These are phyloP conservation scores for Groenewaldozyma salmanticensis DNA, from an alignment of 805 yeast genomes.

Conservation along the genomic window DNA sequence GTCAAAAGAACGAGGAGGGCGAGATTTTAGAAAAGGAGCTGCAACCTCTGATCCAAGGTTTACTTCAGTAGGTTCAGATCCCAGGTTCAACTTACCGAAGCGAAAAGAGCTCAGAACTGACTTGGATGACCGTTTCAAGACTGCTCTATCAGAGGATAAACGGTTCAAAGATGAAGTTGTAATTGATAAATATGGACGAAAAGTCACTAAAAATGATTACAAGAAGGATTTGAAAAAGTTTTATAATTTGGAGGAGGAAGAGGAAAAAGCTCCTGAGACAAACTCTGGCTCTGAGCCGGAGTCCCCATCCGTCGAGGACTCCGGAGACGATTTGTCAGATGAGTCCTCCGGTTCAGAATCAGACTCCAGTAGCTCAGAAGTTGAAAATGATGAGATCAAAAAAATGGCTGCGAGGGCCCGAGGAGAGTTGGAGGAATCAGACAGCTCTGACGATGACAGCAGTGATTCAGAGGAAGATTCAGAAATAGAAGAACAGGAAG, in stretches of 20 bases:
- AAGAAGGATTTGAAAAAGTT: constrained; percentile 52
- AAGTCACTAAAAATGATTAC: constrained; percentile 38
- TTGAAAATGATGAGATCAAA: constrained; percentile 10
- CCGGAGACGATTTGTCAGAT: too few relatives aligned
- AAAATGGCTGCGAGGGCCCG: constrained; percentile 8
- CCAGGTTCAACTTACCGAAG: constrained; percentile 72
- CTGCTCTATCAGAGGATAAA: constrained; percentile 47
- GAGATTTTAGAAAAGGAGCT: too few relatives aligned
- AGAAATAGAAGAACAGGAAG: constrained; percentile 14
- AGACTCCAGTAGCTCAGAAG: constrained; percentile 10
- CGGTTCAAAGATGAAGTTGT: constrained; percentile 48
- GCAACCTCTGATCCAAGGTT: constrained; percentile 72
- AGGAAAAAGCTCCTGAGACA: constrained; percentile 22
- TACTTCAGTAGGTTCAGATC: constrained; percentile 71
- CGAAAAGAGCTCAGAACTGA: constrained; percentile 61
- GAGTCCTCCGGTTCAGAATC: constrained; percentile 11
- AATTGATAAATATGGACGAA: constrained; percentile 85
- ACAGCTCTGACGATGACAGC: not conserved
- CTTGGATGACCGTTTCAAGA: constrained; percentile 78
- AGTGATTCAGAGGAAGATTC: constrained; percentile 6
- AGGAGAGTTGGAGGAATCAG: constrained; percentile 5
- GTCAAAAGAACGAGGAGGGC: too few relatives aligned
- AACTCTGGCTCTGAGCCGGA: constrained; percentile 15
- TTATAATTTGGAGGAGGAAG: constrained; percentile 43
- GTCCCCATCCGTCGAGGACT: too few relatives aligned